Conservation (phyloP, 352 stramenopile species). For the Phytophthora ohioensis region DNA sequence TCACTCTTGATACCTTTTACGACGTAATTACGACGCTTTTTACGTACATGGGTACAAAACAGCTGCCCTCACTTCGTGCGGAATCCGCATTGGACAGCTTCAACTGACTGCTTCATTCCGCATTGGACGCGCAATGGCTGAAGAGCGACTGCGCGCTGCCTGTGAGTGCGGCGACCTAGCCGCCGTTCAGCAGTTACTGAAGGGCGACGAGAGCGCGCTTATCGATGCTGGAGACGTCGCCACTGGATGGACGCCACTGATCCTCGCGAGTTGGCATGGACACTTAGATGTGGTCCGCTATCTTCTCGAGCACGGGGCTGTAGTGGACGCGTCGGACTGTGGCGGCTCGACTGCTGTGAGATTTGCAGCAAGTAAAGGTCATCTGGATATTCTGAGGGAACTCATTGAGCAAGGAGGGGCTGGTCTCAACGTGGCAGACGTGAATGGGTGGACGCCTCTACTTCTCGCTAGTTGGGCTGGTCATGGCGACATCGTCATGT, state of each 20-base stretch:
- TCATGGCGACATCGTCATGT: no score
- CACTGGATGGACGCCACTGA: slow-evolving; percentile 4
- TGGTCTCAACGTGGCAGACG: neutral
- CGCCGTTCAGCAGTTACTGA: neutral
- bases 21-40: no score
- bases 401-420: neutral
- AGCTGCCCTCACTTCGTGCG: no score
- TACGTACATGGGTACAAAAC: no score
- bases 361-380: neutral
- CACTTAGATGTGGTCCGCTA: slow-evolving; percentile 3
- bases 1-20: slow-evolving; percentile 6
- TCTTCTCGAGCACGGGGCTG: slow-evolving; percentile 2
- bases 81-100: neutral
- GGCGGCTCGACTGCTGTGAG: neutral
- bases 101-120: neutral
- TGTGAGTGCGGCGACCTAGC: neutral
- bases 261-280: neutral
- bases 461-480: neutral
- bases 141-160: neutral
- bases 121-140: neutral
- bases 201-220: neutral
- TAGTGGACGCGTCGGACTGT: neutral
- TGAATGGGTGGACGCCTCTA: neutral
- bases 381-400: neutral
- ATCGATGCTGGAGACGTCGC: neutral